Evolutionary conservation across 1,139 yeast species (phyloP), one percentile per base, ranked within the genome.

Genomic region (Kurtzmaniella quercitrusa): DNA sequence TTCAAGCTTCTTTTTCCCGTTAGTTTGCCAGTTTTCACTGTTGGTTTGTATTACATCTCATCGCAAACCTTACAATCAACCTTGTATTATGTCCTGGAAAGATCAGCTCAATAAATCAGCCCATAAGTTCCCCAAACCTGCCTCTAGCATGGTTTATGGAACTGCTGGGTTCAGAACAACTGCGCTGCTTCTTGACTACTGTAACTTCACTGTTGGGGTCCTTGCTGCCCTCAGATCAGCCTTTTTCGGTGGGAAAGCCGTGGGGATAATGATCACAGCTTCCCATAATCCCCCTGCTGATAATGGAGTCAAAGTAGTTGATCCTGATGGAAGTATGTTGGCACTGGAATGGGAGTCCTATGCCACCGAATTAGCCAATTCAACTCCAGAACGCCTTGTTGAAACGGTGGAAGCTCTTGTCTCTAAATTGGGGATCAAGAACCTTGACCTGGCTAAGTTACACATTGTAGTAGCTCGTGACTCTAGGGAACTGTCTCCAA

Each of bases 201-300:
- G 91, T 41, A 85, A 88, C 62, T 90, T 81, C 63, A 79, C 94
- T 12, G 89, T 86, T 17, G 96, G 97, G 1, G 69, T 90, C 15
- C 62, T 91, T 37, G 97, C 98, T 0, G 70, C 84, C 3, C 69
- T 93, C 51, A 75, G 98, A 58, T 90, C 98, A 19, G 77, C 85
- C 51, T 76, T 70, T 51, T 68, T 86, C 40, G 66, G 68, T 1
- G 90, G 95, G 2, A 70, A 84, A 57, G 79, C 87, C 17, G 77
- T 91, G 40, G 95, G 95, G 17, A 85, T 90, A 10, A 93, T 94
- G 98, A 82, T 94, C 55, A 94, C 98, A 2, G 98, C 98, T 0
- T 88, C 96, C 1, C 98, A 93, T 62, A 93, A 93, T 56, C 98
- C 98, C 0, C 96, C 98, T 0, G 74, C 73, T 42, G 98, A 93